Evolutionary conservation across 352 stramenopile genomes (phyloP).

Genomic region (Stramenopiles sp.): DNA sequence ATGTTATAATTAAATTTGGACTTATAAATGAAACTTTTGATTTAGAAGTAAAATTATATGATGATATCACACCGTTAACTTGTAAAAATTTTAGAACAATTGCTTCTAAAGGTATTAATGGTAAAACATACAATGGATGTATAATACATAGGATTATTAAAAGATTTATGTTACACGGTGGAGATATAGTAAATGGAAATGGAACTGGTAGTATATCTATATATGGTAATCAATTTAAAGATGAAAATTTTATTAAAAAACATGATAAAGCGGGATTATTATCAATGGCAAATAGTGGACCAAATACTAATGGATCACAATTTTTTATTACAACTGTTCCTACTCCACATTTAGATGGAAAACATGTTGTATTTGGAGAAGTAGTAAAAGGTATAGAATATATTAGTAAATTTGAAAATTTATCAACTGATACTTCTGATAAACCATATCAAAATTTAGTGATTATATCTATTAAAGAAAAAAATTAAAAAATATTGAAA

Average conservation of each 20-base stretch:
- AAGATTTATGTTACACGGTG: slow-evolving; percentile 65
- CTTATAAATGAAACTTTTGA: no score
- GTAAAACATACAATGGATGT: background rate
- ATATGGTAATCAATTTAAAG: slow-evolving; percentile 79
- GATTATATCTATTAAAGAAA: no score
- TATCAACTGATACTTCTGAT: no score
- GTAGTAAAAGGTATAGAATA: slow-evolving; percentile 87
- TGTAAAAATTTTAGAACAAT: no score
- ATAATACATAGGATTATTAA: slow-evolving; percentile 58
- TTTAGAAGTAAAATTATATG: no score
- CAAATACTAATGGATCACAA: slow-evolving; percentile 88
- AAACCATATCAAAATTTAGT: no score
- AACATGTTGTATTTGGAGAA: slow-evolving; percentile 94
- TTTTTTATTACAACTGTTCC: slow-evolving; percentile 96
- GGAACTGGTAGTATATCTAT: slow-evolving; percentile 81
- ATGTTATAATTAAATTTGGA: no score
- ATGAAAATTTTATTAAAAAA: slow-evolving; percentile 85
- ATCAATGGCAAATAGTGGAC: slow-evolving; percentile 84
- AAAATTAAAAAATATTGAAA: no score
- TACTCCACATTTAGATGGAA: slow-evolving; percentile 91
- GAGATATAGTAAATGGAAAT: slow-evolving; percentile 65
- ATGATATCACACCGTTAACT: no score
- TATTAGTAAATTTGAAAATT: slow-evolving; percentile 93
- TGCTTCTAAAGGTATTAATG: no score
- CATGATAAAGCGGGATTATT: slow-evolving; percentile 73